Evolutionary conservation across 2,329 filamentous ascomycete species (phyloP).

Genomic region (Chlorencoelia australis): DNA sequence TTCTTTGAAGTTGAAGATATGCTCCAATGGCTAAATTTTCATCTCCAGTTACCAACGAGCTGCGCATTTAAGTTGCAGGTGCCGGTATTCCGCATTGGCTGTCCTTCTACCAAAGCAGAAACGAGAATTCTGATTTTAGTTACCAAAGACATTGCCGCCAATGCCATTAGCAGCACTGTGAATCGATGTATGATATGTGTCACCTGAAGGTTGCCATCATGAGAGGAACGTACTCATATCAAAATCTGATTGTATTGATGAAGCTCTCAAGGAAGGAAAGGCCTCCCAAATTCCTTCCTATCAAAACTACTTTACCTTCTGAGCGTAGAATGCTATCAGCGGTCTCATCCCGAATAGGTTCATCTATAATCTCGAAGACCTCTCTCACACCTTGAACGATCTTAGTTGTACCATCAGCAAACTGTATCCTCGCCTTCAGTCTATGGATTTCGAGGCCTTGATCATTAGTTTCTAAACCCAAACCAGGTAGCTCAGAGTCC

Average conservation of each 20-base stretch:
- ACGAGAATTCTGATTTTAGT: too few species aligned
- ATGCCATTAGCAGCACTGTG: background rate
- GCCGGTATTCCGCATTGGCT: too few species aligned
- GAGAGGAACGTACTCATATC: background rate
- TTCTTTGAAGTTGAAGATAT: too few species aligned
- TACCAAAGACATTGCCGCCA: background rate
- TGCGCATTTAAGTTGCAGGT: too few species aligned
- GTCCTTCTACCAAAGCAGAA: too few species aligned
- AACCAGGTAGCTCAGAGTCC: constrained; percentile 8
- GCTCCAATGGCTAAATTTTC: too few species aligned
- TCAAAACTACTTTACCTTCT: constrained; percentile 4
- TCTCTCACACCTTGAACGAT: constrained; percentile 88
- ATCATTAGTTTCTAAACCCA: background rate
- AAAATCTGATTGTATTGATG: background rate
- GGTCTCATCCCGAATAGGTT: too few species aligned
- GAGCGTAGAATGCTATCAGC: too few species aligned
- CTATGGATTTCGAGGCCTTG: constrained; percentile 68
- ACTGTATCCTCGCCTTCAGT: constrained; percentile 64
- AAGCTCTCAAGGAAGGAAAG: background rate
- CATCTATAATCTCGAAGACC: constrained; percentile 82
- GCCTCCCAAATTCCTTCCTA: constrained; percentile 1
- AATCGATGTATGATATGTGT: background rate
- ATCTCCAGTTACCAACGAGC: too few species aligned
- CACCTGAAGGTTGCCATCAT: background rate
- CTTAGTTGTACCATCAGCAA: constrained; percentile 55